A percentile compares a stretch with the other conserved stretches of the same genome.
phyloP scores from a whole-genome alignment of 139 green algal genomes.

The Axilococcus clingmanii region DNA sequence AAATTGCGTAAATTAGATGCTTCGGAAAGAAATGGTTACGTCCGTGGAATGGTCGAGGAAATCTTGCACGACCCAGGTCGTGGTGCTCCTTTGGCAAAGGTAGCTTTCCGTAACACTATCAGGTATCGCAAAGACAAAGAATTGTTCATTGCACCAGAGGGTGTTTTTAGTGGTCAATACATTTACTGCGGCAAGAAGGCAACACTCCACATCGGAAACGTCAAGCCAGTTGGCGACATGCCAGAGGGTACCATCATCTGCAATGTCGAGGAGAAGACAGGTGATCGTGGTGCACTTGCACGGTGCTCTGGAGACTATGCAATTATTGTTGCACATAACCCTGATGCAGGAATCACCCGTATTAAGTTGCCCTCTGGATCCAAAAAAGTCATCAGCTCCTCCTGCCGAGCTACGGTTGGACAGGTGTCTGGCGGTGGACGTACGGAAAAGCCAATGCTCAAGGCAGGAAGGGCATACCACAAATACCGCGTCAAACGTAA shows the following conservation, averaged over 20 bases:
- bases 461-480: constrained; percentile 90
- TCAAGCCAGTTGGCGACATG: constrained; percentile 93
- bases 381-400: constrained; percentile 94
- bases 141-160: constrained; percentile 93
- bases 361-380: constrained; percentile 97
- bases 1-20: constrained; percentile 77
- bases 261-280: constrained; percentile 90
- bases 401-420: constrained; percentile 89
- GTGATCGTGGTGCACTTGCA: constrained; percentile 87
- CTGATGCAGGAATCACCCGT: constrained; percentile 88
- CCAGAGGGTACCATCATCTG: constrained; percentile 97
- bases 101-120: constrained; percentile 88
- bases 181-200: constrained; percentile 97
- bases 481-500: constrained; percentile 98
- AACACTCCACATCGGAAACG: constrained; percentile 89
- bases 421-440: constrained; percentile 95
- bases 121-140: constrained; percentile 92
- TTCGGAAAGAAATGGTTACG: constrained; percentile 86
- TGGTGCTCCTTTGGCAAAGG: constrained; percentile 90
- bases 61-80: constrained; percentile 96
- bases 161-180: constrained; percentile 96
- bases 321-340: constrained; percentile 97
- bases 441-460: constrained; percentile 99
- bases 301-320: constrained; percentile 93
- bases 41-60: constrained; percentile 91